phyloP scores from a whole-genome alignment of 306 rosid species.

The Inga laurina region DNA sequence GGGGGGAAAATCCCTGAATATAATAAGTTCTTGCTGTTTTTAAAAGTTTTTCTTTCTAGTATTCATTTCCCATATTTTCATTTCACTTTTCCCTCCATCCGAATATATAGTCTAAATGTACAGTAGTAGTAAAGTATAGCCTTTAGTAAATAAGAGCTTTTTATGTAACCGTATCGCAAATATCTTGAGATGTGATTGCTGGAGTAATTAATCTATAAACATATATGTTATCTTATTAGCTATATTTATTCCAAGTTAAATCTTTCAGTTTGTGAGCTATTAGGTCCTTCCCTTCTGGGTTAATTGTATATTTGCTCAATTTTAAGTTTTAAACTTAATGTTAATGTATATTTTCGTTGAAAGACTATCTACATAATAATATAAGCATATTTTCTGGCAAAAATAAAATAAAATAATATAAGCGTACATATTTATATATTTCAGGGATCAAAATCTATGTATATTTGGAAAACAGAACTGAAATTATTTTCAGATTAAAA shows the following conservation, averaged over 20 bases:
- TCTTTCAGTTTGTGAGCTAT: not conserved
- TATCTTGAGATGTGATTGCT: slow-evolving; percentile 15
- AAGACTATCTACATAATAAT: not conserved
- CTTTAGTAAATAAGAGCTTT: slow-evolving; percentile 17
- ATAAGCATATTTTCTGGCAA: no score
- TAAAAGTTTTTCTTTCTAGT: no score
- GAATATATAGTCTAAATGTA: not conserved
- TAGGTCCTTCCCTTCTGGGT: not conserved
- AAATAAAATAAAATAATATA: no score
- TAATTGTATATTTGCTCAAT: not conserved
- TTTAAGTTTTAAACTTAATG: not conserved
- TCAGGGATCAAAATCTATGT: not conserved
- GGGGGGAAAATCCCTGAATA: no score
- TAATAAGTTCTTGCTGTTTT: no score
- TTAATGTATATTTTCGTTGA: not conserved
- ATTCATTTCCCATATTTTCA: no score
- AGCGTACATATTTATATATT: no score
- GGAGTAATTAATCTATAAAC: not conserved
- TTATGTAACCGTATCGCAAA: slow-evolving; percentile 21
- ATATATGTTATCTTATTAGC: not conserved
- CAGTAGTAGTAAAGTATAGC: slow-evolving; percentile 21
- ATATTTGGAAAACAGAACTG: no score
- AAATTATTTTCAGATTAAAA: no score
- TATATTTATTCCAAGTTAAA: not conserved
- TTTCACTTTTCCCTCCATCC: no score